A percentile compares a stretch with the other conserved stretches of the same genome.
Conservation (phyloP, 2,329 filamentous ascomycete genomes). For the Orbilia javanica region DNA sequence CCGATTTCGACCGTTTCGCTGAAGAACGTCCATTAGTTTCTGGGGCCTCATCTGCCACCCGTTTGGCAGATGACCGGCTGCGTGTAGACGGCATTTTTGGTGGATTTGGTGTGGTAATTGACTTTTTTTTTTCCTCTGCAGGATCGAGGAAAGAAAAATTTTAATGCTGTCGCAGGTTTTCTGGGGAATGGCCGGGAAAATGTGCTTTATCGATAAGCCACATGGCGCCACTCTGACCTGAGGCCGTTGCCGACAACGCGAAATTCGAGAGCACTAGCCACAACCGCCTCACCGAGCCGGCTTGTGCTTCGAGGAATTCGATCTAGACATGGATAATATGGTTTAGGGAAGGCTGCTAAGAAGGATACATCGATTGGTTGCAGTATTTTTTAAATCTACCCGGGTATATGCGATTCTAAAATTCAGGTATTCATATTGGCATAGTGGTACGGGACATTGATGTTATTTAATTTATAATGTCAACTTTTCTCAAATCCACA, state of each 20-base stretch:
- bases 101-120: constrained; percentile 17
- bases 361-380: no score
- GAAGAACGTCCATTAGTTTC: constrained; percentile 54
- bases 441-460: no score
- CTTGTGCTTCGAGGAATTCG: background rate
- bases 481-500: background rate
- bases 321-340: no score
- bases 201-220: constrained; percentile 53
- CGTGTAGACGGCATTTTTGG: constrained; percentile 51
- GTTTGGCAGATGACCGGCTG: constrained; percentile 50
- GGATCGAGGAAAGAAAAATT: constrained; percentile 20
- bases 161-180: constrained; percentile 9
- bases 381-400: no score
- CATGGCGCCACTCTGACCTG: constrained; percentile 51
- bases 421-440: no score
- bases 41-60: constrained; percentile 51
- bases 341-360: no score
- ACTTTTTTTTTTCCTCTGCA: background rate
- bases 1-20: constrained; percentile 48
- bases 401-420: no score
- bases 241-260: constrained; percentile 31
- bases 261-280: constrained; percentile 4
- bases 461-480: background rate
- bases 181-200: constrained; percentile 17
- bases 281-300: background rate